Evolutionary conservation across 2,329 filamentous ascomycete species (phyloP).

Genomic region (Cercospora sesami): DNA sequence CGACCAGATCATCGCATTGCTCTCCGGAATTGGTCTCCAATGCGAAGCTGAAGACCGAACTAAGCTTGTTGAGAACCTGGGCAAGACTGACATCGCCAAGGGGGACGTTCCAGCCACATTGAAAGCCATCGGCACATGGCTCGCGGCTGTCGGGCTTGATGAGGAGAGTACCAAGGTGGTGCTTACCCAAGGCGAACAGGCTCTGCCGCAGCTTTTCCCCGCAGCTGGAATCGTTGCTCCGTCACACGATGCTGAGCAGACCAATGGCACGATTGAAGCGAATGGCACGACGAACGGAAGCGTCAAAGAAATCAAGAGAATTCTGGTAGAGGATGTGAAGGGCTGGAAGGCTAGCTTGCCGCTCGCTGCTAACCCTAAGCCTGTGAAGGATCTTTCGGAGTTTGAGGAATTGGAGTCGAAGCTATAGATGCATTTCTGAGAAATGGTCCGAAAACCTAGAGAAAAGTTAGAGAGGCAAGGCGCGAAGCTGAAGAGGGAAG

Average conservation of each 20-base stretch:
- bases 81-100: constrained; percentile 47
- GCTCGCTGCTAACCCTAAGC: constrained; percentile 69
- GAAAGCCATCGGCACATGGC: constrained; percentile 44
- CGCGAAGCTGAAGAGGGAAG: neutral
- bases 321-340: constrained; percentile 73
- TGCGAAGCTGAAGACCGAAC: constrained; percentile 43
- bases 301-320: constrained; percentile 51
- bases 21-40: constrained; percentile 50
- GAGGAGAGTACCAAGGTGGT: constrained; percentile 53
- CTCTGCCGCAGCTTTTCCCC: constrained; percentile 50
- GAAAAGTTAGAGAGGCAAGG: neutral
- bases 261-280: constrained; percentile 39
- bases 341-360: constrained; percentile 75
- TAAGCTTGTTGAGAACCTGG: constrained; percentile 48
- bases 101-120: constrained; percentile 42
- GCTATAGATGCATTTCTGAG: constrained; percentile 46
- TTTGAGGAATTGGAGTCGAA: constrained; percentile 87
- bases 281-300: constrained; percentile 46
- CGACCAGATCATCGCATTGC: constrained; percentile 47
- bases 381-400: constrained; percentile 73
- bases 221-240: constrained; percentile 16
- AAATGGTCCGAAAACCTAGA: too few species aligned
- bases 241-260: constrained; percentile 16
- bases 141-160: constrained; percentile 48
- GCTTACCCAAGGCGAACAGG: constrained; percentile 51